Evolutionary conservation across 2,329 filamentous ascomycete genomes (phyloP), one percentile per base, ranked within the genome.

Genomic region (Colletotrichum orchidophilum): DNA sequence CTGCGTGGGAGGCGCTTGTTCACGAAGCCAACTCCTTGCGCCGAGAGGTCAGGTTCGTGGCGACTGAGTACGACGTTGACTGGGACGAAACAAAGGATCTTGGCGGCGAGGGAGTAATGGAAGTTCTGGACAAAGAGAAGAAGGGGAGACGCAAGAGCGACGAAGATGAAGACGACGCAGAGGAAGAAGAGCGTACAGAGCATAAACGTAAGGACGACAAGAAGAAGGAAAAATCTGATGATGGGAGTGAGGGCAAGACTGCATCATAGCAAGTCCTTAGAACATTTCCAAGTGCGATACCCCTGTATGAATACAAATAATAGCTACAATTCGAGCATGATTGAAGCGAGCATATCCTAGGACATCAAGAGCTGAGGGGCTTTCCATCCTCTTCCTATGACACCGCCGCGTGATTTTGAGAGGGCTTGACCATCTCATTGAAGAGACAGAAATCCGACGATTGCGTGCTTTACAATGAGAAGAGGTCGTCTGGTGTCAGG

Each of bases 51-150:
- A 93, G 92, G 81, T 87, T 87, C 18, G 89, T 97, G 9, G 94
- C 95, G 0, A 89, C 91, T 39, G 94, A 97, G 81, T 97, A 97
- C 79, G 94, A 97, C 75, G 94, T 95, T 8, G 94, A 96, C 62
- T 97, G 94, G 94, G 90, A 97, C 76, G 94, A 96, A 83, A 87
- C 86, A 72, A 84, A 84, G 73, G 93, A 97, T 74, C 89, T 96
- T 62, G 90, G 90, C 13, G 88, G 88, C n/a, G 89, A 92, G 75
- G 87, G 92, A 35, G 87, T 91, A 0, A 87, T 86, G 79, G 83
- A 89, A 75, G 86, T 86, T 18, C 78, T 91, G 35, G 87, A 89
- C 72, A 82, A 87, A 71, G 88, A 90, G 77, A 81, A 83, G 73
- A 81, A 80, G 49, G 81, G 81, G 35, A 79, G 78, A 46, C 78